phyloP scores from a whole-genome alignment of 176 grass and related monocot species.

The Chloris gayana region DNA sequence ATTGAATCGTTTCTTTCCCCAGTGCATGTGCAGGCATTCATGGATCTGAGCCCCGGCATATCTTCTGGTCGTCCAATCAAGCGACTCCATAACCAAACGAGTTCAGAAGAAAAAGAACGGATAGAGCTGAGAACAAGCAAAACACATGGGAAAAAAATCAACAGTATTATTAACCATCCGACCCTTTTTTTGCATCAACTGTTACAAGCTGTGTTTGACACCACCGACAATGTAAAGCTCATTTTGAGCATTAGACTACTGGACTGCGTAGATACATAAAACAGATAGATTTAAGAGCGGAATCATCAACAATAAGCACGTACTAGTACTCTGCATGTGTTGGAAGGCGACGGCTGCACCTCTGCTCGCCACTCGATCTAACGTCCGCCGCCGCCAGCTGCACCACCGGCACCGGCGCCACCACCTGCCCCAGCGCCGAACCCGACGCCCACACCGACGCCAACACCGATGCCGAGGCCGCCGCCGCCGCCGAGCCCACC shows the following conservation, averaged over 20 bases:
- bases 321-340: no score
- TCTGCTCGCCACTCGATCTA: no score
- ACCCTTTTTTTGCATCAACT: neutral
- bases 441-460: slow-evolving; percentile 23
- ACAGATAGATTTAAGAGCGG: neutral
- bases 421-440: neutral
- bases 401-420: slow-evolving; percentile 18
- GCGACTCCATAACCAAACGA: no score
- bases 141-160: neutral
- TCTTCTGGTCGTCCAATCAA: neutral
- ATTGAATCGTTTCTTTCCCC: no score
- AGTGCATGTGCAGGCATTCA: slow-evolving; percentile 22
- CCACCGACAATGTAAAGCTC: neutral
- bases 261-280: neutral
- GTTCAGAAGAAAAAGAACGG: neutral
- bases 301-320: neutral
- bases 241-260: neutral
- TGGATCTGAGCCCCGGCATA: neutral
- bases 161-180: neutral
- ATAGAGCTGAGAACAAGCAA: neutral
- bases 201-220: slow-evolving; percentile 17
- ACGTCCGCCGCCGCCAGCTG: slow-evolving; percentile 14
- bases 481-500: neutral
- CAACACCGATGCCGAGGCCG: slow-evolving; percentile 31
- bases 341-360: neutral